Conservation (phyloP, 306 rosid species). For the Castanea sativa region DNA sequence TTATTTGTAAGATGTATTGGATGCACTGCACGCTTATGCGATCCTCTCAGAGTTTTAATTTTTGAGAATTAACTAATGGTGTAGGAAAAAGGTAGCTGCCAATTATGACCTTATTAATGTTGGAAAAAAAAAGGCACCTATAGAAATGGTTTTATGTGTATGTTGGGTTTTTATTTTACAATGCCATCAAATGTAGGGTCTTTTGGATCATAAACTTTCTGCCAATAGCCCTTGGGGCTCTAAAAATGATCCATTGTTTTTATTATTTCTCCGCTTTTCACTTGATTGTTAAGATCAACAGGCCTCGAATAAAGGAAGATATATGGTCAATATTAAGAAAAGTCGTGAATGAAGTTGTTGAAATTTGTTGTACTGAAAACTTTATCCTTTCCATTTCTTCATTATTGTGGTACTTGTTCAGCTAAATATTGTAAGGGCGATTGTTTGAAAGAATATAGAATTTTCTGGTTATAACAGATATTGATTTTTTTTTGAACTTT, state of each 20-base stretch:
- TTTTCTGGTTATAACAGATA: not conserved
- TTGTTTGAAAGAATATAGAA: not conserved
- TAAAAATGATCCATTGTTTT: too few species aligned
- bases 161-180: not conserved
- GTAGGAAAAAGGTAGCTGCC: not conserved
- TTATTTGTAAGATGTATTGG: not conserved
- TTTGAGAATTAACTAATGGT: not conserved
- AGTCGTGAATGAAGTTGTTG: not conserved
- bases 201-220: too few species aligned
- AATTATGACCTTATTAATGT: too few species aligned
- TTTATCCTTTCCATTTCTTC: not conserved
- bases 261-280: not conserved
- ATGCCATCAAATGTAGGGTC: not conserved
- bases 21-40: not conserved
- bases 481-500: conserved; percentile 7
- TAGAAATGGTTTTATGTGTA: too few species aligned
- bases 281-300: not conserved
- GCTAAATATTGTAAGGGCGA: not conserved
- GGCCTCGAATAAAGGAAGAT: not conserved
- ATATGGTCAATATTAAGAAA: not conserved
- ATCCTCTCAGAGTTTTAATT: not conserved
- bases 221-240: too few species aligned
- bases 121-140: too few species aligned
- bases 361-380: not conserved
- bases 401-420: not conserved